Base-by-base conservation (phyloP, 2,329 filamentous ascomycete species). In the Neoarthrinium moseri region DNA sequence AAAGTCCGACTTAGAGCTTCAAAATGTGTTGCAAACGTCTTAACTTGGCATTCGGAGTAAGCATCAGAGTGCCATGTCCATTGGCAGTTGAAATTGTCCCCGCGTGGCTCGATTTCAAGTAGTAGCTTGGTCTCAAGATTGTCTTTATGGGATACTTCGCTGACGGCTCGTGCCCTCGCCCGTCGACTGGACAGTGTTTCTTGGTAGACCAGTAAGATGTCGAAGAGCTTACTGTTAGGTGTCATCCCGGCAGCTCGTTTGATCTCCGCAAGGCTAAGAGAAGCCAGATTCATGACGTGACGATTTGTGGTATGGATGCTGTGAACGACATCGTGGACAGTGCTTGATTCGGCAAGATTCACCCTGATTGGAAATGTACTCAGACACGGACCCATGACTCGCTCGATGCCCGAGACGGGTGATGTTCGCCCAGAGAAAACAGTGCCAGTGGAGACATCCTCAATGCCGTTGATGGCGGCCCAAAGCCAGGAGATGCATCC, bases 201-300 rank as follows among this genome's bases (percentile, higher is more conserved):
- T 56, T 96, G 91, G 74, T 91, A 96, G 0, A 91, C 84, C 56
- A 95, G 85, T 0, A 96, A 70, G 1, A 84, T 77, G 54, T 95
- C 88, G 54, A 92, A 96, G 0, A 95, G 65, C 1, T 68, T 66
- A 30, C 80, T 74, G 1, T 75, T 71, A 1, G 81, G 72, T 22
- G 74, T 67, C 1, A 86, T 49, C 0, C 75, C 77, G 3, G 76
- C 78, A 1, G 77, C 65, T 53, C 78, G 81, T 56, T 82, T 85
- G 52, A 96, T 88, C 2, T 90, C 81, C 1, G 80, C 69, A 3
- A 95, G 72, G 0, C 89, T 75, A 5, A 91, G 58, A 1, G 71
- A 70, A 18, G 78, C 78, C 59, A 92, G 74, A 13, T 80, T 73
- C 42, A 95, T 73, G 45, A 83, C 75, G 4, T 77, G 73, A 26